Base-by-base conservation (phyloP, 805 yeast genomes). In the Sugiyamaella lignohabitans region DNA sequence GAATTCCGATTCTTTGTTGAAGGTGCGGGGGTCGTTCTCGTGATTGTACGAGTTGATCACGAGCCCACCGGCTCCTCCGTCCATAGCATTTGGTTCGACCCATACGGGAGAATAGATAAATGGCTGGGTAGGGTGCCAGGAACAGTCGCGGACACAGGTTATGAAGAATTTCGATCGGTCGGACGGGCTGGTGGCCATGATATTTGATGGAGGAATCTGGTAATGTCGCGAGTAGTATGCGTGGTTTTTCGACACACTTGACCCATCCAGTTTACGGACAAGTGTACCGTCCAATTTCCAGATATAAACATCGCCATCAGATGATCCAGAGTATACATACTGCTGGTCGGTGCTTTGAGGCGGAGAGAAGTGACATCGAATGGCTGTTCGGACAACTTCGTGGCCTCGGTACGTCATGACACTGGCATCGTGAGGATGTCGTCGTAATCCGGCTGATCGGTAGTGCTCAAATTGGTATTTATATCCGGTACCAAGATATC, bases 291-390 rank as follows among this genome's bases (percentile, higher is more conserved):
- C 61, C 10, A 60, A 51, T 30, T 56, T 48, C 61, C 62, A 60
- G 17, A 60, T 50, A 43, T 53, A 56, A 6, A 59, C 59, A 20
- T 43, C 34, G 6, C 64, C 64, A 37, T 57, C 55, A 1, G 61
- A 43, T 3, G 63, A 59, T 4, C 65, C 65, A 5, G 64, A 58
- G 45, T 59, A 61, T 14, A 61, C 45, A 35, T 55, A 59, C 38
- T 59, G 61, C 43, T 55, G 51, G 11, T 59, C 63, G 11, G 63
- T 52, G 3, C 55, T 39, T 4, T 37, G 37, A 2, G 52, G 41
- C 10, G 65, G 65, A 4, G 64, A 56, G 34, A 61, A 61, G 30
- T 58, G 61, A 45, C 61, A 57, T 17, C 63, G 52, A 30, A 60
- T 61, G 5, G 59, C 51, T 3, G 65, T 61, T 18, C 50, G 50